Conservation (phyloP, 1,284 basidiomycete genomes). For the Pseudozyma sp. region DNA sequence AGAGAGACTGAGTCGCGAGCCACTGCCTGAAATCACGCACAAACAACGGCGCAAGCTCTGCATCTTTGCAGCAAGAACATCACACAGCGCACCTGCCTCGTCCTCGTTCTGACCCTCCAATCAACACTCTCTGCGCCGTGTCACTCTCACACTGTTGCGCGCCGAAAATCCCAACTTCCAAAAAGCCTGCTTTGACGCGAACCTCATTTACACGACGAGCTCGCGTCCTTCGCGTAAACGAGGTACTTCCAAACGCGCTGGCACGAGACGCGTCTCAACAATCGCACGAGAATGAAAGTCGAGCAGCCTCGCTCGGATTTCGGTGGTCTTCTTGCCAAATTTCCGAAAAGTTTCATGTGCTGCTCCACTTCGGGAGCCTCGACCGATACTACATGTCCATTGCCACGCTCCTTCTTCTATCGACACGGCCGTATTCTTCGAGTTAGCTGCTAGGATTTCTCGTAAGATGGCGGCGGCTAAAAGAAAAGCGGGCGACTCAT, state of each 20-base stretch:
- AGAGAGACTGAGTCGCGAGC: too few relatives aligned
- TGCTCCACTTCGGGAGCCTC: not conserved
- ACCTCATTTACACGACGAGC: constrained; percentile 42
- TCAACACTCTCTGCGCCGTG: too few relatives aligned
- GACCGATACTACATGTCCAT: not conserved
- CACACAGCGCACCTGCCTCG: too few relatives aligned
- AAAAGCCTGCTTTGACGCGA: constrained; percentile 16
- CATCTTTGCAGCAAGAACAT: too few relatives aligned
- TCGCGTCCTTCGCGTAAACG: constrained; percentile 38
- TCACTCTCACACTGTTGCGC: not conserved
- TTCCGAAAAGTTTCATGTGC: not conserved
- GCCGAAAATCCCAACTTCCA: not conserved
- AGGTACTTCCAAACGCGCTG: not conserved
- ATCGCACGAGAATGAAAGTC: constrained; percentile 2
- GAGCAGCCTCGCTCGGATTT: too few relatives aligned
- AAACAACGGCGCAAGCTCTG: too few relatives aligned
- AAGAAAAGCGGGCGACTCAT: constrained; percentile 9
- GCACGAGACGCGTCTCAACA: constrained; percentile 10
- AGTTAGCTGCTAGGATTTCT: not conserved
- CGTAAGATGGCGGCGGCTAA: constrained; percentile 20
- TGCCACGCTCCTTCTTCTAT: not conserved
- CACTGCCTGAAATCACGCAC: too few relatives aligned
- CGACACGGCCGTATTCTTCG: too few relatives aligned
- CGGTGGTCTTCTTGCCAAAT: too few relatives aligned
- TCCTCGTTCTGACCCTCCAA: too few relatives aligned